These are phyloP conservation scores for Umbelopsis sp. DNA, from an alignment of 371 early-diverging fungal species.

Conservation along the genomic window DNA sequence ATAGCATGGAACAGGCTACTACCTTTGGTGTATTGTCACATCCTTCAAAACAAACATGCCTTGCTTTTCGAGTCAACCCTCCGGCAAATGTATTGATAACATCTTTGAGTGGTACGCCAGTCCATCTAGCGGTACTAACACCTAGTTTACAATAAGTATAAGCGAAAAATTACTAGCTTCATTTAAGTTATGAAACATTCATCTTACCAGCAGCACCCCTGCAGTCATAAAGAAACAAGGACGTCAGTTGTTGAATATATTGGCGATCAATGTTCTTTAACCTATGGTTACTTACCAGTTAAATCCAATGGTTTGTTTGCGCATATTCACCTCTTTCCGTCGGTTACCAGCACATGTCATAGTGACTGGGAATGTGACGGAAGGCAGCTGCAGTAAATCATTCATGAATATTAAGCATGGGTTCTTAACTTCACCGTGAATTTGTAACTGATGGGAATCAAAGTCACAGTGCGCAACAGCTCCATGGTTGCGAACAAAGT, in stretches of 20 bases:
- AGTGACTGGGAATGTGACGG: constrained; percentile 56
- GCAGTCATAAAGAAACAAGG: neutral
- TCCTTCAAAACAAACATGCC: constrained; percentile 73
- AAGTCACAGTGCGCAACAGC: constrained; percentile 73
- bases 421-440: constrained; percentile 54
- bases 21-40: constrained; percentile 63
- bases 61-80: constrained; percentile 50
- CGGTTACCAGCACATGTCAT: constrained; percentile 85
- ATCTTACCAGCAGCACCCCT: neutral
- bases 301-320: constrained; percentile 74
- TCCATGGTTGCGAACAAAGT: constrained; percentile 83
- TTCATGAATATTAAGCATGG: constrained; percentile 55
- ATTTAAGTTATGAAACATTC: neutral
- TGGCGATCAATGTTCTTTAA: neutral
- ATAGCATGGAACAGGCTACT: neutral
- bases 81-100: constrained; percentile 60
- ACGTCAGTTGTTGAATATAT: neutral
- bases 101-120: constrained; percentile 77
- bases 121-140: constrained; percentile 80
- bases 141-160: constrained; percentile 42
- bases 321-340: constrained; percentile 78
- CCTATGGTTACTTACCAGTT: constrained; percentile 56
- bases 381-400: constrained; percentile 57
- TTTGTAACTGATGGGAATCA: constrained; percentile 39
- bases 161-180: neutral